These are phyloP conservation scores for Coccinonectria pachysandricola DNA, from an alignment of 2,329 filamentous ascomycete genomes.

Conservation along the genomic window DNA sequence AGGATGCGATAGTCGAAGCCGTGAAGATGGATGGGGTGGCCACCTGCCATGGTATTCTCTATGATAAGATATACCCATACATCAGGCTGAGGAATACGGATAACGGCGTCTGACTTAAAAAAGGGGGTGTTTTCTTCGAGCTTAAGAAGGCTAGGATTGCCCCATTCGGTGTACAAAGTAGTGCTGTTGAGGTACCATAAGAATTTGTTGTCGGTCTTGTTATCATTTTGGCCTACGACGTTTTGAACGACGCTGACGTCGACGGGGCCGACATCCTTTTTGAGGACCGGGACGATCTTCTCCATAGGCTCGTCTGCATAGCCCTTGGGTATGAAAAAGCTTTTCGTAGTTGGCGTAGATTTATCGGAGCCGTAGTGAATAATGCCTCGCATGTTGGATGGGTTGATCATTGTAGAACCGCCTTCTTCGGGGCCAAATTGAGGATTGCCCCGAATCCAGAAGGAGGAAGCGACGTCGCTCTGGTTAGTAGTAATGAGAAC, in stretches of 20 bases:
- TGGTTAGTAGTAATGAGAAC: constrained; percentile 33
- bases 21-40: constrained; percentile 28
- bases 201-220: constrained; percentile 28
- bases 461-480: constrained; percentile 23
- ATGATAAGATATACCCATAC: constrained; percentile 23
- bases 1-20: constrained; percentile 25
- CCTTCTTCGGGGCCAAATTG: no score
- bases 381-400: constrained; percentile 38
- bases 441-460: constrained; percentile 39
- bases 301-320: constrained; percentile 29
- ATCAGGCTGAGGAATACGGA: constrained; percentile 16
- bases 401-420: constrained; percentile 30
- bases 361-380: constrained; percentile 29
- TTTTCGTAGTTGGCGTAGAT: constrained; percentile 6
- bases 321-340: constrained; percentile 6
- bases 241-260: constrained; percentile 19
- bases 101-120: constrained; percentile 20
- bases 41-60: constrained; percentile 13
- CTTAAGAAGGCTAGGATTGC: constrained; percentile 18
- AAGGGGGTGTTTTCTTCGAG: no score
- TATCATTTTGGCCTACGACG: constrained; percentile 17
- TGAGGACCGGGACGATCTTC: constrained; percentile 24
- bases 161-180: constrained; percentile 22
- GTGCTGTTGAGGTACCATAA: constrained; percentile 37
- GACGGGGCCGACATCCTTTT: constrained; percentile 21